These are phyloP conservation scores for Copromyces sp. DNA, from an alignment of 495 filamentous ascomycete species.

Conservation along the genomic window DNA sequence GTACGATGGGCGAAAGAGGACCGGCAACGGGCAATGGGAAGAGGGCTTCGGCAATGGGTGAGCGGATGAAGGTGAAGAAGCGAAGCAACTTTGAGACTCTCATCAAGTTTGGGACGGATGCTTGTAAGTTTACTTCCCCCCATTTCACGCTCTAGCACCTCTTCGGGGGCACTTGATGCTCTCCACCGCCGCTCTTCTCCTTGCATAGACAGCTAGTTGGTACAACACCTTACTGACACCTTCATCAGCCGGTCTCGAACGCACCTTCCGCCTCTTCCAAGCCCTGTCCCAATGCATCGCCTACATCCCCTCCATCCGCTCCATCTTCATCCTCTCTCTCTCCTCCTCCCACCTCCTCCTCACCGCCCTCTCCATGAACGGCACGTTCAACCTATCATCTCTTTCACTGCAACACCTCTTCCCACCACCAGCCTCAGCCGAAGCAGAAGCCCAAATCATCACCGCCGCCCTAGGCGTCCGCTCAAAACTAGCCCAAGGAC, in stretches of 20 bases:
- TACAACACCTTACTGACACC: constrained; percentile 2
- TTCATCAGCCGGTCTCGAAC: constrained; percentile 46
- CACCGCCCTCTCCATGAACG: background rate
- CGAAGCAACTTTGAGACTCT: constrained; percentile 27
- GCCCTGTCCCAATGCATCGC: constrained; percentile 24
- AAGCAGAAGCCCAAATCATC: background rate
- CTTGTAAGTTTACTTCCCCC: constrained; percentile 20
- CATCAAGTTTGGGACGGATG: constrained; percentile 33
- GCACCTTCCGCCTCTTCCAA: constrained; percentile 52
- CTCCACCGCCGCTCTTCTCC: background rate
- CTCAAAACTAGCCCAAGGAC: constrained; percentile 27
- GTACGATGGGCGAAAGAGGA: background rate
- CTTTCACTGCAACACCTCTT: background rate
- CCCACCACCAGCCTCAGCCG: background rate
- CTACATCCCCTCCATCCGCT: constrained; percentile 37
- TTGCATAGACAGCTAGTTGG: background rate
- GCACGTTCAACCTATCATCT: background rate
- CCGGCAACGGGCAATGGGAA: background rate
- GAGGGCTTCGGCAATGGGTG: background rate
- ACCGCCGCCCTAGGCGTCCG: constrained; percentile 17
- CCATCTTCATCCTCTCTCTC: constrained; percentile 7
- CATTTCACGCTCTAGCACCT: background rate
- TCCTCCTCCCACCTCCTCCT: constrained; percentile 16
- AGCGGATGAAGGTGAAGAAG: constrained; percentile 1
- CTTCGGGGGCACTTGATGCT: background rate